Percentiles rank a stretch among this genome's conserved stretches.
phyloP scores from a whole-genome alignment of 2,329 filamentous ascomycete genomes.

The Fusarium virguliforme region DNA sequence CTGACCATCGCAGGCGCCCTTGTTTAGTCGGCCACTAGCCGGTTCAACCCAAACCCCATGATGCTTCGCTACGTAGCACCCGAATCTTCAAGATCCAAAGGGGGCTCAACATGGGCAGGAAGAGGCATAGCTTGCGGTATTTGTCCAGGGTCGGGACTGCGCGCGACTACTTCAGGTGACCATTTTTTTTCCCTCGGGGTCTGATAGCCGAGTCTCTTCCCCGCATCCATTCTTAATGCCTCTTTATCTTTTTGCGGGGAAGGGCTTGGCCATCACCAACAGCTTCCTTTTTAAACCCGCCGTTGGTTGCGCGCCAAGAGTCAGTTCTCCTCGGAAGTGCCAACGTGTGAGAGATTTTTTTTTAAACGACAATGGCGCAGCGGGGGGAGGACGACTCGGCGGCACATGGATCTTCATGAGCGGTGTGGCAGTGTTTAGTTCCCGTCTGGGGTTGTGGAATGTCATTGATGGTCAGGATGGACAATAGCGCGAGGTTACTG shows the following conservation, averaged over 20 bases:
- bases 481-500: neutral
- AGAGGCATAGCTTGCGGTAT: constrained; percentile 16
- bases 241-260: constrained; percentile 24
- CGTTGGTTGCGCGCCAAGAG: constrained; percentile 18
- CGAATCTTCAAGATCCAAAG: neutral
- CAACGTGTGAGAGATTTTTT: constrained; percentile 17
- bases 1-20: constrained; percentile 11
- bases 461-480: constrained; percentile 3
- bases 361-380: constrained; percentile 16
- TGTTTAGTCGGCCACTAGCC: constrained; percentile 18
- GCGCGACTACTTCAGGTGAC: constrained; percentile 37
- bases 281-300: constrained; percentile 18
- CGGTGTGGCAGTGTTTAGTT: constrained; percentile 14
- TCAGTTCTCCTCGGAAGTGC: constrained; percentile 27
- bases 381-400: neutral
- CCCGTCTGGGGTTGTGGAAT: constrained; percentile 4
- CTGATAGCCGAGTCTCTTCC: constrained; percentile 4
- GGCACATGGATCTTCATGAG: constrained; percentile 9
- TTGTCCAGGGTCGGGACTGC: constrained; percentile 4
- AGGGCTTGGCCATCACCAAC: constrained; percentile 7
- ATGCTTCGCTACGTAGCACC: constrained; percentile 21
- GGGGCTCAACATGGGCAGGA: constrained; percentile 4
- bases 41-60: constrained; percentile 25
- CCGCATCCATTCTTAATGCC: constrained; percentile 8
- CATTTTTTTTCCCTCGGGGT: constrained; percentile 5